Base-by-base conservation (phyloP, 1,139 yeast species). In the Pneumocystis jirovecii region DNA sequence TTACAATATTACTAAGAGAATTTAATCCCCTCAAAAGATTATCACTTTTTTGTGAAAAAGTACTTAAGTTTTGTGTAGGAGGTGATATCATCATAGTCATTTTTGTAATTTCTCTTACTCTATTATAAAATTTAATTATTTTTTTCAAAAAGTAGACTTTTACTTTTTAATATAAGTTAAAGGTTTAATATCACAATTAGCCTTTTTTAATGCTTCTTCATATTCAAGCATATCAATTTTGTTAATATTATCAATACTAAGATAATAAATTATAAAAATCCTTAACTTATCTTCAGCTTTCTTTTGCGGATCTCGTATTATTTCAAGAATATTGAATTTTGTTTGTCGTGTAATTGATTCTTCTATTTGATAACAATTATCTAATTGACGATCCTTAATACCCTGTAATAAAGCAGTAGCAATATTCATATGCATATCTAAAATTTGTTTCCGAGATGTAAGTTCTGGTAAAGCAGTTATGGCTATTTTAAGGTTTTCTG, bases 351-450 rank as follows among this genome's bases (percentile, higher is more conserved):
- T 70, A 3, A 79, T 77, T 31, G 78, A 77, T 68, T 93, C 97
- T 76, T 93, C 99, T 68, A 95, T 84, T 76, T 93, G 97, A 74
- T 91, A 93, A 71, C 90, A 87, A 68, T 90, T 85, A 72, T 95
- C 98, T 70, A 93, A 80, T 31, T 86, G 86, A 70, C 93, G 87
- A 19, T 87, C 85, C 71, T 93, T 95, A 68, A 93, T 81, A 70
- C 90, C 91, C 72, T 86, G 85, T 68, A 95, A 81, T 66, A 93
- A 78, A 10, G 93, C 83, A 6, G 96, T 89, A 70, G 95, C 84
- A 61, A 93, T 91, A 72, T 90, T 91, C 96, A 93, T 93, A 77
- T 93, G 99, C 86, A 89, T 88, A 76, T 93, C 99, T 71, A 93
- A 85, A 31, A 91, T 85, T 65, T 85, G 81, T 74, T 93, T 93